Evolutionary conservation across 169 alveolate genomes (phyloP).

Genomic region (Fabrea salina): DNA sequence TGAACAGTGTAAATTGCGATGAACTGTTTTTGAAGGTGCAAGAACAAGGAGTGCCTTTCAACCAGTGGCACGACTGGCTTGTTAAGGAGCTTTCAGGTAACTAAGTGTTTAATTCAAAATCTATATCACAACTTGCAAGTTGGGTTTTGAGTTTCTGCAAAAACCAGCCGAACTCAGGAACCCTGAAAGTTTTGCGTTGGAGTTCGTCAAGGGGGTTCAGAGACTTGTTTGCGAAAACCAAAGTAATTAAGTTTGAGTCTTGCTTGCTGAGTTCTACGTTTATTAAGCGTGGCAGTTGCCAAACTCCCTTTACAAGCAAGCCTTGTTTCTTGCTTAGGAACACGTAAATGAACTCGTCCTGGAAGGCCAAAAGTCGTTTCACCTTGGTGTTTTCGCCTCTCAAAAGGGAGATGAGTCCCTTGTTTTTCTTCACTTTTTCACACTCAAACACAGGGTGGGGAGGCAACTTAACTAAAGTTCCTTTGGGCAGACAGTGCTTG

Average conservation of each 20-base stretch:
- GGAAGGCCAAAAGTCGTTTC: neutral
- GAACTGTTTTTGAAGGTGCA: neutral
- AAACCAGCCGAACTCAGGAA: neutral
- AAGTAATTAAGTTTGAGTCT: neutral
- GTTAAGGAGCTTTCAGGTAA: no score
- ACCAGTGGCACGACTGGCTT: constrained; percentile 14
- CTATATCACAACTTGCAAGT: neutral
- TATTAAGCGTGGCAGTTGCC: neutral
- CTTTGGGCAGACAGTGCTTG: constrained; percentile 8
- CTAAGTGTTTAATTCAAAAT: neutral
- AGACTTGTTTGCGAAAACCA: neutral
- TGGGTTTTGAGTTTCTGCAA: neutral
- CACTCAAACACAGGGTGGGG: neutral
- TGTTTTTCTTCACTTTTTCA: neutral
- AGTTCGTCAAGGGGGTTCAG: neutral
- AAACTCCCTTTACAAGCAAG: neutral
- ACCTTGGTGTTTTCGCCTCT: neutral
- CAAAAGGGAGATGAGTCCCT: neutral
- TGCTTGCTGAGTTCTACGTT: neutral
- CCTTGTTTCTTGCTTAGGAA: neutral
- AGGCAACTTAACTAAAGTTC: neutral
- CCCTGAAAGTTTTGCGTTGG: neutral
- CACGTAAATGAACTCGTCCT: neutral
- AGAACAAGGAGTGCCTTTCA: neutral
- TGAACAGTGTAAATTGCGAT: neutral